A percentile compares a stretch with the other conserved stretches of the same genome.
phyloP scores from a whole-genome alignment of 176 grass and related monocot genomes.

The Carex littledalei region DNA sequence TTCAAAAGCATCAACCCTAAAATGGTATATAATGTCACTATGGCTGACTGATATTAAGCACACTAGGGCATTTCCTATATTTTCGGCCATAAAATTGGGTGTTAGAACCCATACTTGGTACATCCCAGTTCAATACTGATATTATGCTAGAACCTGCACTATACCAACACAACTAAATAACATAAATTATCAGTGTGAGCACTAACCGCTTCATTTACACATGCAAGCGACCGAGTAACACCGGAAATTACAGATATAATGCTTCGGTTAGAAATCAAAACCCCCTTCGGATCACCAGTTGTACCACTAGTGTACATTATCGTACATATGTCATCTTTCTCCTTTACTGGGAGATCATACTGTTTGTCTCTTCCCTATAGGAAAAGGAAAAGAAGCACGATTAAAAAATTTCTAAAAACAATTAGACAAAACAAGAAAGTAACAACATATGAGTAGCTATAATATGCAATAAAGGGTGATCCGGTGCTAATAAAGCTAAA shows the following conservation, averaged over 20 bases:
- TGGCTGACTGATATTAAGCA: background rate
- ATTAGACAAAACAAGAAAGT: conserved; percentile 1
- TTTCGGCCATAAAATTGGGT: background rate
- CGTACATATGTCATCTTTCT: conserved; percentile 76
- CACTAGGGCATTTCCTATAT: background rate
- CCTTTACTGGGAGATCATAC: conserved; percentile 67
- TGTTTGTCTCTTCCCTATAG: conserved; percentile 55
- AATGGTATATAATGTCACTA: background rate
- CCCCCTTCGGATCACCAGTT: conserved; percentile 91
- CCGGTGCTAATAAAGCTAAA: background rate
- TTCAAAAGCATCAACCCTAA: background rate
- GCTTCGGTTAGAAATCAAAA: conserved; percentile 82
- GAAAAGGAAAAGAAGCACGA: conserved; percentile 13
- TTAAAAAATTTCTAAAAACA: background rate
- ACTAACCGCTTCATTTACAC: conserved; percentile 50
- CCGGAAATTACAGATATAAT: conserved; percentile 75
- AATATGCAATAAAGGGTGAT: background rate
- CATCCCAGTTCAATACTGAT: background rate
- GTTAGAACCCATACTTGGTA: background rate
- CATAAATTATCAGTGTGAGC: background rate
- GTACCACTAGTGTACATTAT: conserved; percentile 99
- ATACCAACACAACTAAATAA: background rate
- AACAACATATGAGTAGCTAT: background rate
- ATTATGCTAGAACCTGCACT: background rate
- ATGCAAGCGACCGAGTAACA: conserved; percentile 42